Percentiles rank a stretch among this genome's conserved stretches.
Evolutionary conservation across 495 filamentous ascomycete species (phyloP).

Genomic region (Annulohypoxylon moriforme): DNA sequence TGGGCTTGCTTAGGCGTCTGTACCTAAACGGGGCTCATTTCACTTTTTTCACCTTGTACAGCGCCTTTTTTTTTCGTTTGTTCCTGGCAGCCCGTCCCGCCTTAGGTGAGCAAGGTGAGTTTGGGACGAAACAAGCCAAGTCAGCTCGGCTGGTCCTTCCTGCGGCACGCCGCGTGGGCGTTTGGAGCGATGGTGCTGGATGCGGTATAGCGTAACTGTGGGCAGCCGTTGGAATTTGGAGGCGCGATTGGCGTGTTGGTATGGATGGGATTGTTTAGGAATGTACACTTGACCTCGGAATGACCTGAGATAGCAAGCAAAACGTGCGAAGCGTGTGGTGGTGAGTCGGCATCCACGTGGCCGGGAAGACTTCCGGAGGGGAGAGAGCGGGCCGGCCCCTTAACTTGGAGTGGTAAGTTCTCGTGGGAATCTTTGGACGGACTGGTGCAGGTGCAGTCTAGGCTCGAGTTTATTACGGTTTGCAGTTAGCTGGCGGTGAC

Average conservation of each 20-base stretch:
- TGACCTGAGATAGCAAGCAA: background rate
- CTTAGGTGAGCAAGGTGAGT: slow-evolving; percentile 1
- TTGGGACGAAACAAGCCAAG: slow-evolving; percentile 20
- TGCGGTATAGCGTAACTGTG: background rate
- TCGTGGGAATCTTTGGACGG: background rate
- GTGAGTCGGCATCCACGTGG: slow-evolving; percentile 27
- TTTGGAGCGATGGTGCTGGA: background rate
- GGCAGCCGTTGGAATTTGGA: background rate
- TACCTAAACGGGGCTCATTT: slow-evolving; percentile 21
- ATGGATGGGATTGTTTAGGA: background rate
- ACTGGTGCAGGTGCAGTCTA: background rate
- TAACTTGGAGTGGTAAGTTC: background rate
- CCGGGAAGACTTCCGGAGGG: slow-evolving; percentile 18
- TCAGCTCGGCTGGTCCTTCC: slow-evolving; percentile 2
- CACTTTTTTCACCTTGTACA: background rate
- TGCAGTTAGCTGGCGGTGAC: slow-evolving; percentile 12
- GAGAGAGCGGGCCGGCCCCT: slow-evolving; percentile 25
- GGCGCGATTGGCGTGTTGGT: background rate
- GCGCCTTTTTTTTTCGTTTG: background rate
- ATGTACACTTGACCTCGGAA: slow-evolving; percentile 2
- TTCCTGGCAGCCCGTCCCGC: background rate
- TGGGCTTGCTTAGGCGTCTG: background rate
- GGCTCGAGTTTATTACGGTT: background rate
- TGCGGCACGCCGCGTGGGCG: background rate
- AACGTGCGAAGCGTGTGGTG: slow-evolving; percentile 5